phyloP scores from a whole-genome alignment of 257 asterid genomes.

The Solanum ahanhuiri region DNA sequence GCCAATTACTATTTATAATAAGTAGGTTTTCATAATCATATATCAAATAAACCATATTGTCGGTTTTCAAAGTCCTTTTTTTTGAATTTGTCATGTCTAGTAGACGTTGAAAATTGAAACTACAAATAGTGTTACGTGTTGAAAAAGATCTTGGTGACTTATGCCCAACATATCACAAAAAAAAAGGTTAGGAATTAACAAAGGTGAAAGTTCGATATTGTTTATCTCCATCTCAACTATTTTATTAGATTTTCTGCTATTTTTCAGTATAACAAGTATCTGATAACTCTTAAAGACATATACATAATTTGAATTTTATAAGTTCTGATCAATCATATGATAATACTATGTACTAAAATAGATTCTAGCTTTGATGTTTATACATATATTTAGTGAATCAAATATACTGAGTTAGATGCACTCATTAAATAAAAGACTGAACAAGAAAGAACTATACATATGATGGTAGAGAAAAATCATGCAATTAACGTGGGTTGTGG shows the following conservation, averaged over 20 bases:
- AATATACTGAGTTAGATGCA: neutral
- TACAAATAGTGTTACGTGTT: neutral
- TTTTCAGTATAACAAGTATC: neutral
- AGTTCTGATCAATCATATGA: too few relatives aligned
- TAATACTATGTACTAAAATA: too few relatives aligned
- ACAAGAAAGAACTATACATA: neutral
- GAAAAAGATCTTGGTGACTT: neutral
- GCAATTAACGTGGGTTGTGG: fast-evolving
- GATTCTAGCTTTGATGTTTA: neutral
- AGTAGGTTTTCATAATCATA: neutral
- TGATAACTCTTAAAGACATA: neutral
- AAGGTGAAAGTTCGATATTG: fast-evolving
- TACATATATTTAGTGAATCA: neutral
- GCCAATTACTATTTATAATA: neutral
- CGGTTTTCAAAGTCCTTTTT: neutral
- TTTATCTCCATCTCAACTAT: neutral
- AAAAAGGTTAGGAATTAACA: neutral
- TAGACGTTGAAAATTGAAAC: neutral
- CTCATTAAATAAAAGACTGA: neutral
- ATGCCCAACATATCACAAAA: neutral
- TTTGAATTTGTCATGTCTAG: neutral
- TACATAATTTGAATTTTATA: too few relatives aligned
- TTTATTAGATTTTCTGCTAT: fast-evolving
- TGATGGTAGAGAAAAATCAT: neutral
- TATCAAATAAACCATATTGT: neutral